These are phyloP conservation scores for Quercus mongolica DNA, from an alignment of 306 rosid species.

Conservation along the genomic window DNA sequence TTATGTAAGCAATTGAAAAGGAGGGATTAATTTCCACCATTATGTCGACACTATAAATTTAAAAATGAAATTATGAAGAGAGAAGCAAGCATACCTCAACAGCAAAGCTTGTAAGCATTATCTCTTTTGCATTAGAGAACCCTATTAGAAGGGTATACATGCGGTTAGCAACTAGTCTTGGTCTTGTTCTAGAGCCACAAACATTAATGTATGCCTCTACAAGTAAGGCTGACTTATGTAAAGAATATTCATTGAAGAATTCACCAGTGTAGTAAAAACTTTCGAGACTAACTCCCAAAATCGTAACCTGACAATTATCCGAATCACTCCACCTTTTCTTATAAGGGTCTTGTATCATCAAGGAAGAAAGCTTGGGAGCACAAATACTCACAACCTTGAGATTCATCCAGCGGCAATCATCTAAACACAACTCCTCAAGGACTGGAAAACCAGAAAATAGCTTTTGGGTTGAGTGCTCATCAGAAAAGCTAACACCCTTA, in stretches of 20 bases:
- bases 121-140: no score
- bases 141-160: no score
- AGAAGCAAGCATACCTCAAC: no score
- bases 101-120: no score
- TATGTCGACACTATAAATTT: no score
- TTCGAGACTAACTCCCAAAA: background rate
- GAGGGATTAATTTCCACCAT: no score
- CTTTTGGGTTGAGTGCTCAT: background rate
- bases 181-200: background rate
- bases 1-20: no score
- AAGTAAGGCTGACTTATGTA: background rate
- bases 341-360: background rate
- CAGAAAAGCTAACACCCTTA: background rate
- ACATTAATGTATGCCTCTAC: background rate
- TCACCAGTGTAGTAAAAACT: background rate
- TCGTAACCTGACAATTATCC: background rate
- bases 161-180: no score
- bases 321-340: background rate
- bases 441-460: background rate
- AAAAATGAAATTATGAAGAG: no score
- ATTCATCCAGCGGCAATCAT: background rate
- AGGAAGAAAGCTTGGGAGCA: background rate
- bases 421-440: background rate
- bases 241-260: background rate
- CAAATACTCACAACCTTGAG: background rate